Base-by-base conservation (phyloP, 2,329 filamentous ascomycete genomes). In the Ampelomyces quisqualis region DNA sequence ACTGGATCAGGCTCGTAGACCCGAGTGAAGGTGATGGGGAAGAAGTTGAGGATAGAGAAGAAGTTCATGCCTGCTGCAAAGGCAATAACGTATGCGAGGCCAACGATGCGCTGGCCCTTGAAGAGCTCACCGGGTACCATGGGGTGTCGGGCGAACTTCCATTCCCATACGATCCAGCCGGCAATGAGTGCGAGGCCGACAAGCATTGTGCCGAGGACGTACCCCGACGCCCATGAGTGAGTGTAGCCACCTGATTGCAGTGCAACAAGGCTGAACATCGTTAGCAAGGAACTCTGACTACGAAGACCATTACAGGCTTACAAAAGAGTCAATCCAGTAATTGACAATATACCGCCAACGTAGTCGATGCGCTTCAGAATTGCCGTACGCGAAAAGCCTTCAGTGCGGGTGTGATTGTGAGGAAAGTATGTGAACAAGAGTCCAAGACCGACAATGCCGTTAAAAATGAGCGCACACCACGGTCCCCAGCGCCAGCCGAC, bases 231-330 rank as follows among this genome's bases (percentile, higher is more conserved):
- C 70, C 70, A 72, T 7, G 60, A 48, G 29, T 71, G 65, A 7
- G 62, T 63, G 44, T 70, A 70, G 19, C 69, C 69, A 9, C 68
- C 69, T 8, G 64, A 55, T 40, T 70, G 67, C 1, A 72, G 60
- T 3, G 65, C 65, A n/a, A 70, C 65, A 18, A 72, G 63, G 53
- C 61, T 62, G 23, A 5, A 29, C 7, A 47, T 10, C 14, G 8
- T 53, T 21, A 53, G 39, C 13, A n/a, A 32, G n/a, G 8, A 8
- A 3, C 65, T 51, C 7, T 10, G 2, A 14, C 3, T 26, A 9
- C 24, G 10, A 14, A 3, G 2, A 9, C 9, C 4, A 10, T n/a
- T 4, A 7, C 4, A 3, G 7, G 39, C 57, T 51, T 49, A 62
- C 58, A 66, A 66, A 1, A 67, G 45, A 1, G 59, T 61, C 15